These are phyloP conservation scores for Termitomyces sp. DNA, from an alignment of 768 basidiomycete species.

Conservation along the genomic window DNA sequence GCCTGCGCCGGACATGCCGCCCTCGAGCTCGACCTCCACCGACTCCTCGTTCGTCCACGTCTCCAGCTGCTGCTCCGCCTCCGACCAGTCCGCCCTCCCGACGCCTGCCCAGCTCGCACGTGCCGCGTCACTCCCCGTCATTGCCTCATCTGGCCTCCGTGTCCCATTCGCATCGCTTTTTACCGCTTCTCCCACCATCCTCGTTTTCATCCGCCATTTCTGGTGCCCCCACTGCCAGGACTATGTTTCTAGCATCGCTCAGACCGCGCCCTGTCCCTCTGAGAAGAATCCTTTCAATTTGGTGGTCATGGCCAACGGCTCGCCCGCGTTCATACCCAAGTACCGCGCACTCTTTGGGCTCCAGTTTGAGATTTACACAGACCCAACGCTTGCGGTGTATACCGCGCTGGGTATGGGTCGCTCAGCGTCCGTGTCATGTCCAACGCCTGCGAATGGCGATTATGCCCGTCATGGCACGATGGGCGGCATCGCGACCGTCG, in stretches of 20 bases:
- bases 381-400: slow-evolving; percentile 68
- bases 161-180: slow-evolving; percentile 69
- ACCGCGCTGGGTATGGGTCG: slow-evolving; percentile 66
- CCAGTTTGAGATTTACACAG: slow-evolving; percentile 71
- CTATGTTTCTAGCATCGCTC: slow-evolving; percentile 64
- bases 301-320: slow-evolving; percentile 76
- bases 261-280: slow-evolving; percentile 34
- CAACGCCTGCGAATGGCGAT: slow-evolving; percentile 12
- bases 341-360: slow-evolving; percentile 74
- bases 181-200: slow-evolving; percentile 47
- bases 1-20: background rate
- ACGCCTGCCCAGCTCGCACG: slow-evolving; percentile 49
- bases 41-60: slow-evolving; percentile 18
- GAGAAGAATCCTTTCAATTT: slow-evolving; percentile 41
- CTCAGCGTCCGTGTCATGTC: slow-evolving; percentile 6
- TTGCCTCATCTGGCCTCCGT: slow-evolving; percentile 61
- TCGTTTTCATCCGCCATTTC: slow-evolving; percentile 86
- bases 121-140: slow-evolving; percentile 59
- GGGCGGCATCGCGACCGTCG: slow-evolving; percentile 69
- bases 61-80: slow-evolving; percentile 19
- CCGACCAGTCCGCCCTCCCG: slow-evolving; percentile 33
- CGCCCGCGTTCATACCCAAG: slow-evolving; percentile 68
- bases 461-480: slow-evolving; percentile 66
- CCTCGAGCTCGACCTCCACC: slow-evolving; percentile 2
- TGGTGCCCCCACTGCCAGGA: slow-evolving; percentile 88